phyloP scores from a whole-genome alignment of 345 rosid species.

The Heritiera fomes region DNA sequence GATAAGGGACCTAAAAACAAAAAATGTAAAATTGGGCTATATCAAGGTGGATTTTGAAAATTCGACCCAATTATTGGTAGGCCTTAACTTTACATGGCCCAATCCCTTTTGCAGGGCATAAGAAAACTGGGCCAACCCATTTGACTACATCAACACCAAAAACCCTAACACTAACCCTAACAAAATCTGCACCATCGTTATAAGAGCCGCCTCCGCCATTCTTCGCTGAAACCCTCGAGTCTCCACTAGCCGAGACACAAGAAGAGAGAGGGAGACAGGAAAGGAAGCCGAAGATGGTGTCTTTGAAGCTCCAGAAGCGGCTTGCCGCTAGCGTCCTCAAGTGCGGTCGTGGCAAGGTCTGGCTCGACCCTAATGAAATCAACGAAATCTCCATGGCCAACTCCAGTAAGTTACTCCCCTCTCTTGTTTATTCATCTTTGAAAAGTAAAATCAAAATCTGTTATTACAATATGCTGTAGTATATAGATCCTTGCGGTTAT shows the following conservation, averaged over 20 bases:
- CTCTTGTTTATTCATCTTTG: not conserved
- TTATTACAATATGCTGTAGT: not conserved
- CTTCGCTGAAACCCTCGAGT: slow-evolving; percentile 12
- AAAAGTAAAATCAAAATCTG: not conserved
- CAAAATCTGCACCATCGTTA: not conserved
- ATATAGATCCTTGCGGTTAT: not conserved
- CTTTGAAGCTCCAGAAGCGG: slow-evolving; percentile 72
- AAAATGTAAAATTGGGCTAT: no score
- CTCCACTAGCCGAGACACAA: slow-evolving; percentile 11
- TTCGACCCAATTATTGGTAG: no score
- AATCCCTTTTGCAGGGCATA: no score
- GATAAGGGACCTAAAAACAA: not conserved
- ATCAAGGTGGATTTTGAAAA: no score
- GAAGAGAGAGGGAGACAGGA: slow-evolving; percentile 16
- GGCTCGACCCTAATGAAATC: slow-evolving; percentile 73
- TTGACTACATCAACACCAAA: not conserved
- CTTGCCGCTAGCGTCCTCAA: slow-evolving; percentile 69
- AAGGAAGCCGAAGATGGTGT: slow-evolving; percentile 41
- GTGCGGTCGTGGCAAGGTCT: slow-evolving; percentile 66
- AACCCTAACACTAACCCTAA: slow-evolving; percentile 33
- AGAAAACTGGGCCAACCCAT: no score
- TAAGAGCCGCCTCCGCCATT: not conserved
- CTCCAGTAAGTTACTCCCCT: slow-evolving; percentile 43
- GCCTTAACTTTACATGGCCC: no score
- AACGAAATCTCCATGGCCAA: slow-evolving; percentile 77